Evolutionary conservation across 176 grass and related monocot genomes (phyloP).

Genomic region (Aegilops tauschii): DNA sequence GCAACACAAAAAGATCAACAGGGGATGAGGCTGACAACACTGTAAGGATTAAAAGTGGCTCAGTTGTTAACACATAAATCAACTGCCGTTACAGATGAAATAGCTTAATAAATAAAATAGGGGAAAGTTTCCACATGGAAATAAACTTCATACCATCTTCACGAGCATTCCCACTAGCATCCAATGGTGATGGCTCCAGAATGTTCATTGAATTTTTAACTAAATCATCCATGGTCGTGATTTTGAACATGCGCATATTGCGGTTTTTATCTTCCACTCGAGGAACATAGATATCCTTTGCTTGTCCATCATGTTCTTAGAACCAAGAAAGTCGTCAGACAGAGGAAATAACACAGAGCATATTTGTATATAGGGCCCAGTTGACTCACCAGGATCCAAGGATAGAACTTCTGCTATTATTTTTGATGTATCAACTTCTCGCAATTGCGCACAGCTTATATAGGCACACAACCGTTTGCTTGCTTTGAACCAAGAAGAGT

Average conservation of each 20-base stretch:
- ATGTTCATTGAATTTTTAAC: conserved; percentile 96
- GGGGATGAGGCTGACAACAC: conserved; percentile 68
- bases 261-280: conserved; percentile 91
- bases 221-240: conserved; percentile 76
- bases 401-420: conserved; percentile 52
- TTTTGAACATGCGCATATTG: conserved; percentile 91
- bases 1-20: conserved; percentile 77
- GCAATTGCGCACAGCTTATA: conserved; percentile 63
- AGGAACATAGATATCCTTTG: conserved; percentile 87
- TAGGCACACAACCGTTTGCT: conserved; percentile 74
- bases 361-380: conserved; percentile 25
- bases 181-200: conserved; percentile 71
- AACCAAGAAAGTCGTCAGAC: conserved; percentile 30
- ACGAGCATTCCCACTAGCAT: conserved; percentile 51
- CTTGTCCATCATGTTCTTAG: conserved; percentile 43
- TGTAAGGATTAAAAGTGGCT: conserved; percentile 45
- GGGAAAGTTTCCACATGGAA: not conserved
- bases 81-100: not conserved
- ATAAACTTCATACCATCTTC: conserved; percentile 70
- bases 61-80: conserved; percentile 3
- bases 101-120: not conserved
- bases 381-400: conserved; percentile 51
- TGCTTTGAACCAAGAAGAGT: conserved; percentile 85
- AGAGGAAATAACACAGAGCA: not conserved
- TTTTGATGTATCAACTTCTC: conserved; percentile 89